phyloP scores from a whole-genome alignment of 2,329 filamentous ascomycete species.

The Alternaria triticina region DNA sequence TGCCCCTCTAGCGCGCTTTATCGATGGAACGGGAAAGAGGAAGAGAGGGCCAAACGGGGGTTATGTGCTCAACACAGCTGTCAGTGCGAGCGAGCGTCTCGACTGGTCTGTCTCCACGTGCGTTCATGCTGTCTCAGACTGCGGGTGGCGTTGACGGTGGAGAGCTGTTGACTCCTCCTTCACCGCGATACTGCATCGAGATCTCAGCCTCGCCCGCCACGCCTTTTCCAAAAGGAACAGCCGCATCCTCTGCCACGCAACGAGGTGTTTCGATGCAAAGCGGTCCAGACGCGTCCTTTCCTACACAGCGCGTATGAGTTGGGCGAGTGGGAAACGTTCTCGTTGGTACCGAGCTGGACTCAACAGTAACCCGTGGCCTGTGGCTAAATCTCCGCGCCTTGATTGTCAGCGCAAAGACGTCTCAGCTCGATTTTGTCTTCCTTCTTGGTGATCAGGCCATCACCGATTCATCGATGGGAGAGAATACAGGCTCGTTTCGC shows the following conservation, averaged over 20 bases:
- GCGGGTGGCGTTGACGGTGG: background rate
- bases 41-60: background rate
- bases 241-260: background rate
- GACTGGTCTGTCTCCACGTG: background rate
- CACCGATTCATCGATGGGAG: background rate
- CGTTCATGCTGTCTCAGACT: background rate
- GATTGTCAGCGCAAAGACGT: background rate
- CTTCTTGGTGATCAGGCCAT: background rate
- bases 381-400: conserved; percentile 1
- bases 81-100: background rate
- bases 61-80: background rate
- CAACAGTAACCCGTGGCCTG: background rate
- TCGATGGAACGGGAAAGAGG: background rate
- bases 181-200: background rate
- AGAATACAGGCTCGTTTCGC: background rate
- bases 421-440: background rate
- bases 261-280: background rate
- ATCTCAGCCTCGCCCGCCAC: background rate
- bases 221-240: background rate
- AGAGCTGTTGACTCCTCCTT: background rate
- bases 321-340: background rate
- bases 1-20: background rate
- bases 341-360: background rate
- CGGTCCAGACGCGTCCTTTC: background rate
- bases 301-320: background rate